phyloP scores from a whole-genome alignment of 345 rosid genomes.

The Eucalyptus albens region DNA sequence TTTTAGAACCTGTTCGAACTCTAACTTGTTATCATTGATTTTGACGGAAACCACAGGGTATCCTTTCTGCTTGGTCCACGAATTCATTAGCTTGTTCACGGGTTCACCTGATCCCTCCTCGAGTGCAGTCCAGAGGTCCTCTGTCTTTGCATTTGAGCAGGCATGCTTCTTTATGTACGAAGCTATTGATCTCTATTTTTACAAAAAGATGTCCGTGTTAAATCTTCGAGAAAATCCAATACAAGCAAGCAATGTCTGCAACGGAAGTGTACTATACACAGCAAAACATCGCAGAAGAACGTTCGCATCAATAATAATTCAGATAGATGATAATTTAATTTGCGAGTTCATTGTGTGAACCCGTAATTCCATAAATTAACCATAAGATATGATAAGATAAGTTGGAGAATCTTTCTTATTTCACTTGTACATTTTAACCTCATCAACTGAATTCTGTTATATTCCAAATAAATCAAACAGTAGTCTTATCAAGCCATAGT shows the following conservation, averaged over 20 bases:
- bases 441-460: neutral
- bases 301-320: neutral
- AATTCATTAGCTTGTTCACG: constrained; percentile 80
- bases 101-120: constrained; percentile 88
- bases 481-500: neutral
- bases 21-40: constrained; percentile 53
- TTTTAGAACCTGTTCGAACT: constrained; percentile 74
- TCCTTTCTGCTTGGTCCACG: constrained; percentile 90
- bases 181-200: constrained; percentile 74
- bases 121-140: constrained; percentile 82
- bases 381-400: neutral
- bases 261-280: neutral
- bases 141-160: constrained; percentile 85
- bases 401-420: neutral
- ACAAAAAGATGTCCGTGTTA: neutral
- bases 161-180: constrained; percentile 63
- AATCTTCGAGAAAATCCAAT: neutral
- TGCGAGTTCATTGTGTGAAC: neutral
- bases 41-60: constrained; percentile 80
- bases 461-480: neutral
- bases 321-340: neutral
- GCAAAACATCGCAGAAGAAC: neutral
- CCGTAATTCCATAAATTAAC: neutral
- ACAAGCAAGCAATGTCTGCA: neutral
- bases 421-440: neutral